Base-by-base conservation (phyloP, 177 flowering plant species). In the Telopea speciosissima region DNA sequence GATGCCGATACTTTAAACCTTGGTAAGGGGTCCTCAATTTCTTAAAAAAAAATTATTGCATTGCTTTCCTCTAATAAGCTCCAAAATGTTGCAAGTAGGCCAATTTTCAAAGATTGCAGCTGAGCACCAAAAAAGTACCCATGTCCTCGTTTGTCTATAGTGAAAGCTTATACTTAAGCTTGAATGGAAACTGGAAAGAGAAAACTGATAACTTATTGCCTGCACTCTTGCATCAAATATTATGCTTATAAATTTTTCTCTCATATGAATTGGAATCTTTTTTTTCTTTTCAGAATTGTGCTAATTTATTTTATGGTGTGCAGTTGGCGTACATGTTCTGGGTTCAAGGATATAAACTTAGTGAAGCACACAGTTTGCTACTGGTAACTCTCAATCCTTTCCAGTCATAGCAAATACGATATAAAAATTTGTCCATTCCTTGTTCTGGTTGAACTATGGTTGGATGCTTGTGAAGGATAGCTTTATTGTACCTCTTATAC, bases 251-350 rank as follows among this genome's bases (percentile, higher is more conserved):
- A 12, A 49, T 49, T 49, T 44, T 44, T 16, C 54, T 49, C 19
- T 49, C 14, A 12, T 49, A 49, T 49, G 54, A 11, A 16, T 49
- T 12, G 54, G 13, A 49, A 49, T 9, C 49, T 9, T 9, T 44
- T 2, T 26, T 13, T 1, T 49, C 10, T 26, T 13, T 1, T 33
- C n/a, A n/a, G n/a, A 62, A 64, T 52, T 68, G 26, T 61, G n/a
- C 58, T 65, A 44, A 68, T 63, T 3, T 6, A 23, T 70, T 69
- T 70, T 42, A 22, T 81, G 61, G 68, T 70, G 68, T 79, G 65
- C 87, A 92, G 97, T 70, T 92, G 84, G 90, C 99, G 26, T 95
- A 91, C 86, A 90, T 95, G 97, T 88, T 79, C 76, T 92, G 99
- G 99, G 85, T 92, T 78, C 96, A 82, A 76, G 97, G 96, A 66